Percentiles rank a stretch among this genome's conserved stretches.
Evolutionary conservation across 2,329 filamentous ascomycete genomes (phyloP).

Genomic region (Aspergillus vadensis): DNA sequence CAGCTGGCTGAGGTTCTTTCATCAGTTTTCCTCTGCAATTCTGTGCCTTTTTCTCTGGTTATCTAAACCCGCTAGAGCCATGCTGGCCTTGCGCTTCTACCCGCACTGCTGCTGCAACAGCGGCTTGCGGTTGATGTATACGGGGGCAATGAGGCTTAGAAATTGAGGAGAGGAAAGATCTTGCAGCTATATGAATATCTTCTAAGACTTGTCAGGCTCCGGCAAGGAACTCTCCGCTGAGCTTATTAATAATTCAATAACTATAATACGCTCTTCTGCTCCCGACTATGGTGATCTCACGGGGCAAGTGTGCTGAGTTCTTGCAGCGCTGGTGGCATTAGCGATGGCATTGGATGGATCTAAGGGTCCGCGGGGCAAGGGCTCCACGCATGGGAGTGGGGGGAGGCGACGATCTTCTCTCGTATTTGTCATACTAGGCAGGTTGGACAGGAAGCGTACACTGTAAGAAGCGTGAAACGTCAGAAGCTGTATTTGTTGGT

Average conservation of each 20-base stretch:
- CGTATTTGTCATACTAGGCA: constrained; percentile 27
- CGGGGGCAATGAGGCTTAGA: no score
- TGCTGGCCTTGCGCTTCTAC: constrained; percentile 39
- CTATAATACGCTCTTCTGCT: constrained; percentile 30
- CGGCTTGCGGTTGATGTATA: no score
- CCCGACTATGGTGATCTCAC: constrained; percentile 36
- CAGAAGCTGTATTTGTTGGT: constrained; percentile 8
- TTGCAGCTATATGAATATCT: constrained; percentile 35
- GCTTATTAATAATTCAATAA: constrained; percentile 41
- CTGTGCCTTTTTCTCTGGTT: constrained; percentile 45
- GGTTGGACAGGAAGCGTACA: constrained; percentile 28
- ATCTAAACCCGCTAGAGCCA: constrained; percentile 33
- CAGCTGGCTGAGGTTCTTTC: constrained; percentile 43
- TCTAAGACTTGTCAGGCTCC: constrained; percentile 35
- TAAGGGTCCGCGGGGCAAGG: constrained; percentile 42
- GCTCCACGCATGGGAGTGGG: constrained; percentile 40
- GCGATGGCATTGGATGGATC: constrained; percentile 35
- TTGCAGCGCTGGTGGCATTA: constrained; percentile 35
- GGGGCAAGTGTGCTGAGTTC: constrained; percentile 37
- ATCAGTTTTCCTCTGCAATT: constrained; percentile 43
- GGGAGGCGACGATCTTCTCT: constrained; percentile 40
- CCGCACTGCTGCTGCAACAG: no score
- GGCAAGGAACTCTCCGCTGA: constrained; percentile 41
- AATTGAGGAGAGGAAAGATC: constrained; percentile 16
- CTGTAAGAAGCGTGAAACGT: constrained; percentile 16